A percentile compares a stretch with the other conserved stretches of the same genome.
These are phyloP conservation scores for Lyophyllum shimeji DNA, from an alignment of 768 basidiomycete species.

Conservation along the genomic window DNA sequence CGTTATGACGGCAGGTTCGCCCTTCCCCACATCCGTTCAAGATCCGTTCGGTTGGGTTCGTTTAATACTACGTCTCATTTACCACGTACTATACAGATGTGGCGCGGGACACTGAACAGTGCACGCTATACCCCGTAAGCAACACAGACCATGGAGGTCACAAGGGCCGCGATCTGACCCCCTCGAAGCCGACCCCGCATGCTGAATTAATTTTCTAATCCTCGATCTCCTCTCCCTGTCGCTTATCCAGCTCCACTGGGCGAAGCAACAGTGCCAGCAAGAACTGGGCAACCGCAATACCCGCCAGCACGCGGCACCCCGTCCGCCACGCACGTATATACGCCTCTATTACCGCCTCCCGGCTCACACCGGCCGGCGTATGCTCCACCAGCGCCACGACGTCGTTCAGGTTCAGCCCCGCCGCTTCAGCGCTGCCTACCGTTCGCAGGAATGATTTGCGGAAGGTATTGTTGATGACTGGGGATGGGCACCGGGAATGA, in stretches of 20 bases:
- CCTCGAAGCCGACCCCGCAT: too few species aligned
- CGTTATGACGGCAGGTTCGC: background rate
- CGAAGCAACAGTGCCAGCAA: constrained; percentile 18
- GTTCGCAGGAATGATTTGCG: constrained; percentile 8
- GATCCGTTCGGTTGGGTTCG: background rate
- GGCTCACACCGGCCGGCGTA: constrained; percentile 9
- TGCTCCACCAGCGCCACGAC: constrained; percentile 15
- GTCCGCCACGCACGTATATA: constrained; percentile 22
- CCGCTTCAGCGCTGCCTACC: constrained; percentile 1
- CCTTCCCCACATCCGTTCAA: background rate
- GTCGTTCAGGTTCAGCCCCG: constrained; percentile 20
- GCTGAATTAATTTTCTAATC: background rate
- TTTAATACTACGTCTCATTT: background rate
- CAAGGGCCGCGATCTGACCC: too few species aligned
- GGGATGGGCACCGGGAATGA: background rate
- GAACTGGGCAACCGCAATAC: constrained; percentile 21
- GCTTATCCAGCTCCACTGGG: constrained; percentile 7
- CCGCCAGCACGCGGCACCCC: constrained; percentile 19
- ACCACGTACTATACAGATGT: background rate
- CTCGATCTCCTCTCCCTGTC: background rate
- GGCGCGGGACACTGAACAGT: too few species aligned
- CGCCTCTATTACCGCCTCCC: constrained; percentile 12
- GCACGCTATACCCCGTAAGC: too few species aligned
- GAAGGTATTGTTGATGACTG: constrained; percentile 25
- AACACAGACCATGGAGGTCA: too few species aligned